Evolutionary conservation across 345 rosid genomes (phyloP).

Genomic region (Hypericum perforatum): DNA sequence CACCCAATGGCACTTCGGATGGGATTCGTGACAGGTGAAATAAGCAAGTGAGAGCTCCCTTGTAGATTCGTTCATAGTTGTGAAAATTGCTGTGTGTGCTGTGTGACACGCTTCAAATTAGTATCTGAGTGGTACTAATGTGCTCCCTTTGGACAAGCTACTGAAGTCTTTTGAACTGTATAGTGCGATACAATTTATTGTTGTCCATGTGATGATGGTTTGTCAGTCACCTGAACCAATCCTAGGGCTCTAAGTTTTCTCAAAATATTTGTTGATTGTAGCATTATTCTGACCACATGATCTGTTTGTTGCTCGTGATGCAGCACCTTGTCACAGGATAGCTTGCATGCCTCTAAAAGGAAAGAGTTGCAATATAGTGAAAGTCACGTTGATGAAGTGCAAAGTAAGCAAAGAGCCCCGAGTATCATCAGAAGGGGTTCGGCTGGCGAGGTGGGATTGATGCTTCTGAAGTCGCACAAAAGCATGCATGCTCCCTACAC

Average conservation of each 20-base stretch:
- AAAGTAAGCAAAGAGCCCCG: constrained; percentile 29
- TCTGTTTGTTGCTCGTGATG: constrained; percentile 10
- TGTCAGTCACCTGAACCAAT: too few species aligned
- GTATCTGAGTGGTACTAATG: too few species aligned
- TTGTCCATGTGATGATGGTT: too few species aligned
- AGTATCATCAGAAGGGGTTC: constrained; percentile 64
- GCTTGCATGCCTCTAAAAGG: constrained; percentile 17
- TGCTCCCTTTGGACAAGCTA: too few species aligned
- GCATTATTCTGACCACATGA: constrained; percentile 1
- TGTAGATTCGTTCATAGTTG: constrained; percentile 29
- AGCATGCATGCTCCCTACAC: constrained; percentile 93
- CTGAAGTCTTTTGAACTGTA: too few species aligned
- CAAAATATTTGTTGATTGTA: constrained; percentile 1
- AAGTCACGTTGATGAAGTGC: constrained; percentile 25
- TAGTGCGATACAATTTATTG: too few species aligned
- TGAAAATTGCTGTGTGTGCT: too few species aligned
- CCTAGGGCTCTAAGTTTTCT: too few species aligned
- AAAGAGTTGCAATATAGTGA: constrained; percentile 10
- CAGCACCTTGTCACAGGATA: constrained; percentile 28
- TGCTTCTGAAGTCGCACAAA: constrained; percentile 72
- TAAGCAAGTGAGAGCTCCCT: constrained; percentile 79
- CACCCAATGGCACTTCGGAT: constrained; percentile 25
- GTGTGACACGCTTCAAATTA: too few species aligned
- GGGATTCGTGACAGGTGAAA: constrained; percentile 81
- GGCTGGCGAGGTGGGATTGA: constrained; percentile 74